Base-by-base conservation (phyloP, 768 basidiomycete genomes). In the Lyophyllum semitale region DNA sequence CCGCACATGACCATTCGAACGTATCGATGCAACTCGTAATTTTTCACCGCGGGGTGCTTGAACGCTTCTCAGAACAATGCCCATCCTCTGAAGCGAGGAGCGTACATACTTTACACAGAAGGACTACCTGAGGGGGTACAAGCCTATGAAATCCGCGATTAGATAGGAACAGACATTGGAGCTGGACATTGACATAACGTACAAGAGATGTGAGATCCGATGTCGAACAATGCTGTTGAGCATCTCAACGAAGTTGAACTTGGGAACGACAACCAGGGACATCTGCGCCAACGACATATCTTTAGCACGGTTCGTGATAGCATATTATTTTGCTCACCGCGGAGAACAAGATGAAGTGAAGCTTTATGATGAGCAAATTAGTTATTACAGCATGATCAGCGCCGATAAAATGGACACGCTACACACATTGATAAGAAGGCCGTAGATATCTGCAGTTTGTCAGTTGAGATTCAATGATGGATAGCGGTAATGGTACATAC, bases 171-270 rank as follows among this genome's bases (percentile, higher is more conserved):
- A 22, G 9, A 7, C 13, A 18, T 27, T 6, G 6, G 27, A 9
- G 33, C 15, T 22, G 12, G 6, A 49, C 17, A 40, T 18, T 5
- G 23, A 25, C 23, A 40, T 8, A 9, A 65, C 74, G 49, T 59
- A 77, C 79, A 77, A 68, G n/a, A 85, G 69, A 57, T 87, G 80
- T 4, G 74, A 77, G 55, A 88, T 83, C 33, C 72, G 75, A 68
- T 88, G 77, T 18, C 75, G 77, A 27, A 77, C 72, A 29, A 89
- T 83, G 68, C 84, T 86, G 42, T 79, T 72, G 18, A 89, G 75
- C 73, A 87, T 83, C n/a, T 75, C 77, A 23, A 73, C 71, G 48
- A 86, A 86, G 57, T 76, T 83, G 66, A 88, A 89, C 59, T 79
- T 87, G 5, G 83, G 79, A 12, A 88, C 68, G 12, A 88, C 73